Base-by-base conservation (phyloP, 2,329 filamentous ascomycete genomes). In the Lecanicillium sp. region DNA sequence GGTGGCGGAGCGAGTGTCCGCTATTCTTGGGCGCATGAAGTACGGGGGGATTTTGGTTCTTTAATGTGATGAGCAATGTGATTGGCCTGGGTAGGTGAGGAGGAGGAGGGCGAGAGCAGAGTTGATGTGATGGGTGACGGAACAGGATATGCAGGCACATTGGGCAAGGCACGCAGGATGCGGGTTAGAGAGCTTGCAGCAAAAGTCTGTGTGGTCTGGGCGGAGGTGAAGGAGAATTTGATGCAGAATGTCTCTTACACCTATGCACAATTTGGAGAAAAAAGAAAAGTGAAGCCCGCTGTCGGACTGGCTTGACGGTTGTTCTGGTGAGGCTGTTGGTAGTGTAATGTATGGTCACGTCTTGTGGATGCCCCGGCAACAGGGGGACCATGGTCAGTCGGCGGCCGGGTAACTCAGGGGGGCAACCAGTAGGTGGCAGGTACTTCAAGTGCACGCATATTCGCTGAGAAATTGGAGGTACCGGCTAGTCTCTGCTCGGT, bases 331-430 rank as follows among this genome's bases (percentile, higher is more conserved):
- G n/a, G n/a, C n/a, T n/a, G n/a, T n/a, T n/a, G n/a, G n/a, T n/a
- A n/a, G n/a, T n/a, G n/a, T n/a, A n/a, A n/a, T n/a, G n/a, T n/a
- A n/a, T n/a, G n/a, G n/a, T n/a, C n/a, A n/a, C n/a, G n/a, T 9
- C 14, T 20, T 21, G 35, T 38, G 44, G 44, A 23, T 48, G 45
- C 37, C 45, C 44, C 5, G 38, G 45, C 45, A 48, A 48, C 45
- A 42, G 23, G 38, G 38, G 23, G 9, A 15, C 26, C 26, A 8
- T 30, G 33, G 19, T 19, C 7, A 15, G 40, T n/a, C 24, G 29
- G 10, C 43, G 33, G 23, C 32, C 17, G 17, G 33, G 33, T 29
- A 38, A 45, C 43, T 35, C 26, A 27, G 24, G 24, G 42, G 43
- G 43, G 43, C 41, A 37, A 29, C 32, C 19, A 33, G 33, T 45